Evolutionary conservation across 2,329 filamentous ascomycete species (phyloP), one percentile per base, ranked within the genome.

Genomic region (Apiospora phragmitis): DNA sequence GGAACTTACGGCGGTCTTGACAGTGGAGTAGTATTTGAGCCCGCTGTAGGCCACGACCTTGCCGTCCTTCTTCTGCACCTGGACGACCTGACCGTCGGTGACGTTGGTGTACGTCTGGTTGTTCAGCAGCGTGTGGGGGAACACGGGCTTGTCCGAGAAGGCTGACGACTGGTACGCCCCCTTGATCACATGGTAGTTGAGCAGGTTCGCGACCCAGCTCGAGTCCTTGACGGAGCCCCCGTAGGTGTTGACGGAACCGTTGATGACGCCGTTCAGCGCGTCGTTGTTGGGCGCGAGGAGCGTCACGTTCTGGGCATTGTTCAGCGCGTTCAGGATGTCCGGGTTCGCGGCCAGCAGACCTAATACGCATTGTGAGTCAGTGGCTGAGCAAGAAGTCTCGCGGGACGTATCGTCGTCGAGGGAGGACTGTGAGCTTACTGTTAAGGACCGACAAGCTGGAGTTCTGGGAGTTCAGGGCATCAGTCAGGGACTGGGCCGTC

Each of bases 121-220:
- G 24, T 80, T 86, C 69, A 92, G 80, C 9, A 86, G 69, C 0
- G 83, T 85, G 4, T 78, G 79, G 38, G 84, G 74, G 59, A 84
- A 82, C 3, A 76, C 70, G 0, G 81, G 72, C 43, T 77, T 77
- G 35, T 76, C 73, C 26, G 70, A 72, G 59, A 82, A 75, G 70
- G 76, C 74, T 2, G 76, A 73, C 11, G 77, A 73, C 51, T 73
- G 76, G 73, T 85, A 84, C 0, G 83, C 84, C 47, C 88, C 89
- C 70, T 87, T 85, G 9, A 91, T 78, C 26, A 90, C 83, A 76
- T 91, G 89, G 77, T 91, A 91, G 70, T 79, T 81, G 29, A 91
- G 78, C 38, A 90, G 77, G 5, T 86, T 86, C 18, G 75, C 70
- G 5, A 82, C 68, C 29, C 77, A 74, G 14, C 73, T 75, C 0